phyloP scores from a whole-genome alignment of 2,329 filamentous ascomycete genomes.

The Tolypocladium cylindrosporum region DNA sequence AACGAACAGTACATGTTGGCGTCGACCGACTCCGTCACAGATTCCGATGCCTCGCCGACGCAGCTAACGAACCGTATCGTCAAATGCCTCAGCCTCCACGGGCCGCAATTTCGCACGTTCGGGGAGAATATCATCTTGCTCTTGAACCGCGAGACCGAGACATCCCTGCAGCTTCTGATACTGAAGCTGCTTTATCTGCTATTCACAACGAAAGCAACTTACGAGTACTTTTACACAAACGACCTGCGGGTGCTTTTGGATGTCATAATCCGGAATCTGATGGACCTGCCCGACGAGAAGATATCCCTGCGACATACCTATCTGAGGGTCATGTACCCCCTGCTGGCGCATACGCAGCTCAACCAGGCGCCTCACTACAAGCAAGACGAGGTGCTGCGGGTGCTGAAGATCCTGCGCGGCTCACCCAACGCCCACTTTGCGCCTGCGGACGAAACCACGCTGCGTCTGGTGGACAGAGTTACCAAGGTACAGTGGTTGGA shows the following conservation, averaged over 20 bases:
- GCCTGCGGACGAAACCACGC: slow-evolving; percentile 69
- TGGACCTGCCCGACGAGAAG: slow-evolving; percentile 83
- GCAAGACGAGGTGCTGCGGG: slow-evolving; percentile 66
- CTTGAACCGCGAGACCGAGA: slow-evolving; percentile 89
- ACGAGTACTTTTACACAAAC: slow-evolving; percentile 98
- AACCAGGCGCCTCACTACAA: slow-evolving; percentile 86
- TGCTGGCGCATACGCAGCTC: slow-evolving; percentile 86
- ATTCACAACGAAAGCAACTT: slow-evolving; percentile 83
- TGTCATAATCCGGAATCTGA: slow-evolving; percentile 92
- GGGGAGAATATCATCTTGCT: slow-evolving; percentile 95
- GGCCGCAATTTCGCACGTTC: slow-evolving; percentile 80
- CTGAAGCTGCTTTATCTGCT: slow-evolving; percentile 91
- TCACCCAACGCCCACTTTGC: slow-evolving; percentile 65
- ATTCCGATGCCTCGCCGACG: slow-evolving; percentile 25
- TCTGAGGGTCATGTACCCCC: slow-evolving; percentile 79
- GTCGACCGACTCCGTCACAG: slow-evolving; percentile 40
- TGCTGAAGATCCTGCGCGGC: slow-evolving; percentile 60
- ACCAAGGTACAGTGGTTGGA: slow-evolving; percentile 60
- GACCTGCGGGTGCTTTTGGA: slow-evolving; percentile 89
- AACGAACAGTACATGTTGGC: slow-evolving; percentile 98
- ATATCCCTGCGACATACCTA: slow-evolving; percentile 80
- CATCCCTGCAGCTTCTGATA: slow-evolving; percentile 89
- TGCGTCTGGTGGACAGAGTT: slow-evolving; percentile 68
- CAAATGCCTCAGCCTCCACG: slow-evolving; percentile 76
- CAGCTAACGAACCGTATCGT: slow-evolving; percentile 85